Base-by-base conservation (phyloP, 257 asterid species). In the Paraleonurus japonicus region DNA sequence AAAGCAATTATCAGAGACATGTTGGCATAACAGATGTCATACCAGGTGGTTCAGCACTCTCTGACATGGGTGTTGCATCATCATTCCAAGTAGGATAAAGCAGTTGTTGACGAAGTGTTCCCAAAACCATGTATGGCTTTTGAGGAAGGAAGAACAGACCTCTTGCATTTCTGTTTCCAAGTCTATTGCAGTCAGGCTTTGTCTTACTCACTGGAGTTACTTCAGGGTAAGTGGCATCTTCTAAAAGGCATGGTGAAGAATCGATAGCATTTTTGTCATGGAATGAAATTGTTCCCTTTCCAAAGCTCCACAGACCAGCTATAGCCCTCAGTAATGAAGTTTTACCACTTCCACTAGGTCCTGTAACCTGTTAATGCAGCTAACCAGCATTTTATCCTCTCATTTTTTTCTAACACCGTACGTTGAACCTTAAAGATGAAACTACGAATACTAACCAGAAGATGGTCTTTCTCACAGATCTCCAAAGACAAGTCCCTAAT, bases 311-410 rank as follows among this genome's bases (percentile, higher is more conserved):
- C 73, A 90, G 91, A 73, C 98, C 98, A 70, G 97, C 98, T 47
- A 90, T 20, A 53, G 96, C 85, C 83, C 97, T 90, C 74, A 92
- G 75, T 48, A 90, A 73, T 33, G 98, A 90, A 75, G 98, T 92
- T 81, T 92, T 92, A 59, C 98, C 98, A 79, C 95, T 87, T 61
- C 98, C 98, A 77, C 98, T 92, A n/a, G 96, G 96, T 65, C 98
- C 98, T 64, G 97, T 80, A 76, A 92, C 69, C 98, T 92, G 92
- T 87, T 73, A 80, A 75, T 61, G 72, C 76, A 81, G 77, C 81
- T 61, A 81, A 73, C 50, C 75, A 74, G 63, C 65, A 53, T 76
- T 68, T 39, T 69, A 68, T 61, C 59, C 59, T 54, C 58, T 54
- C 41, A 47, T 61, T 51, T 50, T 43, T 12, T 37, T 22, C 11